Conservation (phyloP, 345 rosid genomes). For the Conringia planisiliqua region DNA sequence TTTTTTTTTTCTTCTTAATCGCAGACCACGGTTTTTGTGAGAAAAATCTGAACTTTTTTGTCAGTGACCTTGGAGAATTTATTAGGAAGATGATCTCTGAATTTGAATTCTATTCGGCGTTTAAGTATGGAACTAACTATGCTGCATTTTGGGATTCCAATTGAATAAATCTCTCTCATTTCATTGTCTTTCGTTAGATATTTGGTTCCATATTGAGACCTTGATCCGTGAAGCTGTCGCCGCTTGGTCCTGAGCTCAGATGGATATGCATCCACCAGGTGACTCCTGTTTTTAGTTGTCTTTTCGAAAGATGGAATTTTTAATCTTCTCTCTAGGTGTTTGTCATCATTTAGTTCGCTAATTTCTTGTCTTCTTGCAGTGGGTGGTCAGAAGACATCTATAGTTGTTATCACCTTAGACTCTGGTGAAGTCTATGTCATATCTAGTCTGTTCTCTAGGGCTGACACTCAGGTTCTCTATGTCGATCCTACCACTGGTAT, state of each 20-base stretch:
- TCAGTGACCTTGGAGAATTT: background rate
- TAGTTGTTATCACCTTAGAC: conserved; percentile 67
- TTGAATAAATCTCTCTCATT: too few relatives aligned
- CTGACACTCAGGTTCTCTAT: conserved; percentile 74
- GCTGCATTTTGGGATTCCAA: background rate
- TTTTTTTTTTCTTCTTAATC: background rate
- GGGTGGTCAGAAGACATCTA: conserved; percentile 70
- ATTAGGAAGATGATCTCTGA: background rate
- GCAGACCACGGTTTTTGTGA: background rate
- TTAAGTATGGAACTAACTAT: background rate
- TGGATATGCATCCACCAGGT: conserved; percentile 65
- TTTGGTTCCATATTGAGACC: background rate
- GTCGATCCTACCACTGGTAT: conserved; percentile 87
- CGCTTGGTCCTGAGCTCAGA: conserved; percentile 29
- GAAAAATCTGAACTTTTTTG: background rate
- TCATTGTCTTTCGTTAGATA: background rate
- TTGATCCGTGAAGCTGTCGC: conserved; percentile 10
- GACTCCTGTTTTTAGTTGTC: conserved; percentile 1
- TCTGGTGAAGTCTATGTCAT: conserved; percentile 75
- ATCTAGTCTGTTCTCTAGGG: conserved; percentile 58
- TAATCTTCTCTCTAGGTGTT: background rate
- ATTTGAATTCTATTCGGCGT: too few relatives aligned
- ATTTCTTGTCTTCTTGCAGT: conserved; percentile 29
- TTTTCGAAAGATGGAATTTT: background rate
- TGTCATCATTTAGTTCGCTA: background rate